Evolutionary conservation across 805 yeast species (phyloP).

Genomic region (Lipomyces sp.): DNA sequence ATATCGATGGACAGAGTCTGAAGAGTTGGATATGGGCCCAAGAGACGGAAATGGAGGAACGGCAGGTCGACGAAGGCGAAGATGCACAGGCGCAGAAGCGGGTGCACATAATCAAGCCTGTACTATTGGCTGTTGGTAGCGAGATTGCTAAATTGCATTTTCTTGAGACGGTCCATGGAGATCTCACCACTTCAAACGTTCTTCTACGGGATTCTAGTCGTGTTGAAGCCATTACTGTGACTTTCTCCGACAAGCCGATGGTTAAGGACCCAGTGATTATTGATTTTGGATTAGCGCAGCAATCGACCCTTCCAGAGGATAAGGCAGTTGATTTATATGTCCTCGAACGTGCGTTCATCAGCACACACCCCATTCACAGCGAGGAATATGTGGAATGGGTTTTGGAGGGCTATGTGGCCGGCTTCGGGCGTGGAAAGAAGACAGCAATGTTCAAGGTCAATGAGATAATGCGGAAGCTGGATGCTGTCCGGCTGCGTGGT

Average conservation of each 20-base stretch:
- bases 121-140: conserved; percentile 63
- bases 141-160: conserved; percentile 73
- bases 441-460: conserved; percentile 39
- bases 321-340: conserved; percentile 98
- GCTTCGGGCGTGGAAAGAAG: conserved; percentile 27
- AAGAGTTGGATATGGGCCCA: conserved; percentile 48
- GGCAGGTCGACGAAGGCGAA: conserved; percentile 4
- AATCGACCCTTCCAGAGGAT: conserved; percentile 78
- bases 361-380: conserved; percentile 85
- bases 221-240: conserved; percentile 38
- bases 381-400: conserved; percentile 69
- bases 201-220: conserved; percentile 52
- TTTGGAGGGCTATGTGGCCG: conserved; percentile 63
- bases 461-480: conserved; percentile 66
- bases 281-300: conserved; percentile 89
- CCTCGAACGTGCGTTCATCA: conserved; percentile 83
- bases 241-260: neutral
- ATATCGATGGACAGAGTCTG: conserved; percentile 57
- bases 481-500: conserved; percentile 88
- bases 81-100: conserved; percentile 9
- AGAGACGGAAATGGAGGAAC: conserved; percentile 30
- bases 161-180: conserved; percentile 88
- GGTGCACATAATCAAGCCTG: conserved; percentile 48
- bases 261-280: conserved; percentile 62
- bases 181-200: conserved; percentile 87